Conservation (phyloP, 176 grass and related monocot species). For the Bromus sterilis region DNA sequence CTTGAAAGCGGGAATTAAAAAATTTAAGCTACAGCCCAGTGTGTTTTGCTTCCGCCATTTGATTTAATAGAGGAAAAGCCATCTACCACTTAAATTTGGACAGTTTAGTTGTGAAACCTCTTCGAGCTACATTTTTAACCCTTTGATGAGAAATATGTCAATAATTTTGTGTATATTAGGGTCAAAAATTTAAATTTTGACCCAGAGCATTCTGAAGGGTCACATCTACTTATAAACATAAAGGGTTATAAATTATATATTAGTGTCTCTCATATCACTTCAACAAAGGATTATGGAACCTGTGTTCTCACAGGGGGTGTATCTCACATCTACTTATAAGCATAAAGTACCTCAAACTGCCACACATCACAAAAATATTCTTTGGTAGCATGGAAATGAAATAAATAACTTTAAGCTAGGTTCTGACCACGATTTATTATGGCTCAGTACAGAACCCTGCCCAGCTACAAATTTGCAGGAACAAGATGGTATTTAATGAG, state of each 20-base stretch:
- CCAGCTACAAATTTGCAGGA: background rate
- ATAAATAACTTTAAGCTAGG: background rate
- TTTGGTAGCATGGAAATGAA: background rate
- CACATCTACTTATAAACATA: background rate
- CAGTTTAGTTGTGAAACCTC: background rate
- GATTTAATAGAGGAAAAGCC: no score
- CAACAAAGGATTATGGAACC: background rate
- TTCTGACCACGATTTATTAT: no score
- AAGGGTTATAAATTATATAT: no score
- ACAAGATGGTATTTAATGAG: background rate
- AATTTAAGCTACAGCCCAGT: background rate
- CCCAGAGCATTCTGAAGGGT: background rate
- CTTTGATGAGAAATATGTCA: background rate
- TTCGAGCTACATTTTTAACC: background rate
- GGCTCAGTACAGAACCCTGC: background rate
- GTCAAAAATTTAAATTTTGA: background rate
- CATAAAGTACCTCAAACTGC: no score
- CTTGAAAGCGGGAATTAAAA: background rate
- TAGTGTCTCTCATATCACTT: background rate
- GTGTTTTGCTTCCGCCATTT: background rate
- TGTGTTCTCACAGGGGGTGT: background rate
- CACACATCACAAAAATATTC: background rate
- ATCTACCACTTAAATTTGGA: no score
- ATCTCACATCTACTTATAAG: background rate
- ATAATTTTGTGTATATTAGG: background rate